Base-by-base conservation (phyloP, 331 rosid species). In the Malus hybrid region DNA sequence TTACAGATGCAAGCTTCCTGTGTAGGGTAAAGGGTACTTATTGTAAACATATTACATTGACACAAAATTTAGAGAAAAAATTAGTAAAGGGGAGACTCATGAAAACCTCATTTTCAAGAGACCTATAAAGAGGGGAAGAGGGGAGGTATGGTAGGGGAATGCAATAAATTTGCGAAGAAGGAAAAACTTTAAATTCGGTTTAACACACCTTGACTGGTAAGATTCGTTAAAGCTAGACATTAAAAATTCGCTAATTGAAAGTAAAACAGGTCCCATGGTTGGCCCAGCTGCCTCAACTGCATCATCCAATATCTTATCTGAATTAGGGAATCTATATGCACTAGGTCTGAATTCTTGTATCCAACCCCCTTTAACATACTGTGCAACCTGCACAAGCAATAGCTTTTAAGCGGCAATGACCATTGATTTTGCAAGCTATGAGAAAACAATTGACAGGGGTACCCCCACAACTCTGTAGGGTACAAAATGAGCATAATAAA, bases 171-270 rank as follows among this genome's bases (percentile, higher is more conserved):
- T 2, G 10, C 6, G 18, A 76, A 77, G 33, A 88, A 71, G 50
- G 14, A 77, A 54, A 75, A 36, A 70, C 57, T 32, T 57, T 44
- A 46, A 33, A 76, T 72, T 77, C 52, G 13, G 39, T 80, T 78
- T 66, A 69, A 74, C 88, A 75, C 60, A 90, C 99, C 99, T 94
- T 63, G 99, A 94, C 80, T 94, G 91, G 89, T 94, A 94, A 81
- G 99, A 94, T 79, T 90, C 95, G 61, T 94, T 92, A 86, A 92
- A 94, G 93, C 99, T 94, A 69, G 99, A 91, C 99, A 94, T 91
- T 73, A 94, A 86, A 83, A 86, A 94, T 90, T 92, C 96, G 69
- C 99, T 94, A 93, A 94, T 87, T 14, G 92, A 90, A 70, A 94
- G 86, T 69, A 94, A 80, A 85, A 86, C 67, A 78, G 97, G 99